Evolutionary conservation across 345 rosid genomes (phyloP).

Genomic region (Melastoma malabathricum): DNA sequence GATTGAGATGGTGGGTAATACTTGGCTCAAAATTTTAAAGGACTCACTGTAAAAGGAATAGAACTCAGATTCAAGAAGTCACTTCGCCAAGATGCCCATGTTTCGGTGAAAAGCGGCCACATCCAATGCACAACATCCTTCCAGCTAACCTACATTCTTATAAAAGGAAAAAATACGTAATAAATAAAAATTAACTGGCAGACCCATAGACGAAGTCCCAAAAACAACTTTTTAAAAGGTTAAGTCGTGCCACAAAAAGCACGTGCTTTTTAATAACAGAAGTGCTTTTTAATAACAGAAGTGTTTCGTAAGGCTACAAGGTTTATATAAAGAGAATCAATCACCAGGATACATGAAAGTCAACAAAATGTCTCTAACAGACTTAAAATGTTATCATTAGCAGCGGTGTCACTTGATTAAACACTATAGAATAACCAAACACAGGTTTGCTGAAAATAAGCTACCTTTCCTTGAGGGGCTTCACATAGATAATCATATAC

Average conservation of each 20-base stretch:
- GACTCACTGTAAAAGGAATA: constrained; percentile 61
- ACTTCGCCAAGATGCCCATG: constrained; percentile 74
- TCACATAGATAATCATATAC: constrained; percentile 54
- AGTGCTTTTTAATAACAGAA: no score
- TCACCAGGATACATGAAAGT: no score
- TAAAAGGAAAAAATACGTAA: not conserved
- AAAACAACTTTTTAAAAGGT: not conserved
- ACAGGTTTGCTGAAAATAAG: not conserved
- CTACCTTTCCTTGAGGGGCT: constrained; percentile 60
- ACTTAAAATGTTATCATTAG: no score
- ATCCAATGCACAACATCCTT: constrained; percentile 85
- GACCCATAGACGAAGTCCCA: constrained; percentile 3
- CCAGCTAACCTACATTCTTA: constrained; percentile 49
- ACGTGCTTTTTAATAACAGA: no score
- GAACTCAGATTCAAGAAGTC: constrained; percentile 62
- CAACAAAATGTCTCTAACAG: no score
- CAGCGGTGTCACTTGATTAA: no score
- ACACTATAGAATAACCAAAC: no score
- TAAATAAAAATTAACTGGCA: no score
- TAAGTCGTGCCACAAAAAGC: no score
- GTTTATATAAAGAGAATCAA: no score
- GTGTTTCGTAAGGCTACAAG: no score
- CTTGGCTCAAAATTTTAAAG: constrained; percentile 1
- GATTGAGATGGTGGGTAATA: no score
- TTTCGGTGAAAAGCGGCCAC: constrained; percentile 88